Evolutionary conservation across 2,329 filamentous ascomycete genomes (phyloP).

Genomic region (Scedosporium minutisporum): DNA sequence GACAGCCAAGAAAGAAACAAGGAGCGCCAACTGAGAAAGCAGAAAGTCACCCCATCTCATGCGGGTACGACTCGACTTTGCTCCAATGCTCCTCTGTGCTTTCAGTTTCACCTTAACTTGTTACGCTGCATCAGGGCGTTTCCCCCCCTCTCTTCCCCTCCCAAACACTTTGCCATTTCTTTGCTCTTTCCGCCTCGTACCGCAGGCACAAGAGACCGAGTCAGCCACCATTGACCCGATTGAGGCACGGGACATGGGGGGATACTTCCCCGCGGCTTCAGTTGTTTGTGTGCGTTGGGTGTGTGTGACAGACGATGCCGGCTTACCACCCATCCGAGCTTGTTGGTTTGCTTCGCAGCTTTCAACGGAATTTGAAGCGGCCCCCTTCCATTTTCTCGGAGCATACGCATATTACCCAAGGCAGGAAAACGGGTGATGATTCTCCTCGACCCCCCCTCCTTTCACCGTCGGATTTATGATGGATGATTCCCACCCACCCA

Average conservation of each 20-base stretch:
- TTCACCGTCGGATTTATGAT: not conserved
- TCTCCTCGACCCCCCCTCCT: not conserved
- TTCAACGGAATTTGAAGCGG: too few relatives aligned
- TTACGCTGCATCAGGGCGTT: too few relatives aligned
- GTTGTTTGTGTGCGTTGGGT: not conserved
- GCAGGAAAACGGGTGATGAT: not conserved
- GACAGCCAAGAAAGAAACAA: too few relatives aligned
- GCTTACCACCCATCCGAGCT: not conserved
- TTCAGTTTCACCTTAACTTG: too few relatives aligned
- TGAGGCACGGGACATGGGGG: not conserved
- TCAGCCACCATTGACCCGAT: not conserved
- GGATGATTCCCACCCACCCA: not conserved
- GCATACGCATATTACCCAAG: not conserved
- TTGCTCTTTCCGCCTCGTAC: too few relatives aligned
- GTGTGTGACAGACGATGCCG: not conserved
- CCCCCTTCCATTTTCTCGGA: not conserved
- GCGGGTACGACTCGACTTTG: too few relatives aligned
- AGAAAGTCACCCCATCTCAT: too few relatives aligned
- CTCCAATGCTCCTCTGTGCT: too few relatives aligned
- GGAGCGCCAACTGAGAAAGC: too few relatives aligned
- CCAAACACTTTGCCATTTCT: too few relatives aligned
- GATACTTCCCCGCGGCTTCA: not conserved
- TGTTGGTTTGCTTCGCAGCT: not conserved
- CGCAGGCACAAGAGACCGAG: not conserved
- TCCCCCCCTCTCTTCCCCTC: too few relatives aligned